These are phyloP conservation scores for Trichoderma arundinaceum DNA, from an alignment of 2,329 filamentous ascomycete genomes.

Conservation along the genomic window DNA sequence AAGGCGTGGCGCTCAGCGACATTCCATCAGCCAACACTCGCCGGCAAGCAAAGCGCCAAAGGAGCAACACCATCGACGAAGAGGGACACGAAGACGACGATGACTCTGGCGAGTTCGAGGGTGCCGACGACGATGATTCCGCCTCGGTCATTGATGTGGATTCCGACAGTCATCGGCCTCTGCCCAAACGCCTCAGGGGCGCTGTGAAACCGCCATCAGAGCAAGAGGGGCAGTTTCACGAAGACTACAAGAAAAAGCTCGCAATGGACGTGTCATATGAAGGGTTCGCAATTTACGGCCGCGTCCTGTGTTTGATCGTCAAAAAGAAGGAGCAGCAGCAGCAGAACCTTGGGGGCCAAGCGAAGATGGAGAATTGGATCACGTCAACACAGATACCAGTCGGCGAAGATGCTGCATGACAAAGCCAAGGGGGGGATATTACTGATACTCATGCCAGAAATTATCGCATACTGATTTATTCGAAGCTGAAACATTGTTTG, in stretches of 20 bases:
- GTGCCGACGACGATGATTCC: conserved; percentile 45
- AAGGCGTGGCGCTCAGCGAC: conserved; percentile 43
- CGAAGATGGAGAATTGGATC: conserved; percentile 85
- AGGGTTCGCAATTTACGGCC: conserved; percentile 93
- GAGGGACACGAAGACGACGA: background rate
- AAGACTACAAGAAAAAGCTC: conserved; percentile 88
- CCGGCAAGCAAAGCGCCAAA: conserved; percentile 42
- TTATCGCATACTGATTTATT: conserved; percentile 1
- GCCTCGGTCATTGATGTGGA: conserved; percentile 47
- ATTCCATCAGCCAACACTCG: conserved; percentile 41
- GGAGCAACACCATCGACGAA: conserved; percentile 35
- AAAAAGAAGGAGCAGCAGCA: conserved; percentile 67
- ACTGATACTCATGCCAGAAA: background rate
- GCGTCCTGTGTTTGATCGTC: conserved; percentile 88
- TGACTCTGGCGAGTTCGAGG: conserved; percentile 37
- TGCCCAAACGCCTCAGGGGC: conserved; percentile 53
- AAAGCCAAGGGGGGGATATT: background rate
- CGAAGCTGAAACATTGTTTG: conserved; percentile 1
- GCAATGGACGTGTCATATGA: conserved; percentile 87
- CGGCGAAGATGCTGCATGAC: conserved; percentile 44
- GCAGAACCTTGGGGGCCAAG: conserved; percentile 59
- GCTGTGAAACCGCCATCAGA: conserved; percentile 39
- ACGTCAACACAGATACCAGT: conserved; percentile 72
- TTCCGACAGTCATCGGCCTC: conserved; percentile 50
- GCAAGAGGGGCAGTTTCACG: conserved; percentile 39